phyloP scores from a whole-genome alignment of 2,329 filamentous ascomycete species.

The Gliomastix tumulicola region DNA sequence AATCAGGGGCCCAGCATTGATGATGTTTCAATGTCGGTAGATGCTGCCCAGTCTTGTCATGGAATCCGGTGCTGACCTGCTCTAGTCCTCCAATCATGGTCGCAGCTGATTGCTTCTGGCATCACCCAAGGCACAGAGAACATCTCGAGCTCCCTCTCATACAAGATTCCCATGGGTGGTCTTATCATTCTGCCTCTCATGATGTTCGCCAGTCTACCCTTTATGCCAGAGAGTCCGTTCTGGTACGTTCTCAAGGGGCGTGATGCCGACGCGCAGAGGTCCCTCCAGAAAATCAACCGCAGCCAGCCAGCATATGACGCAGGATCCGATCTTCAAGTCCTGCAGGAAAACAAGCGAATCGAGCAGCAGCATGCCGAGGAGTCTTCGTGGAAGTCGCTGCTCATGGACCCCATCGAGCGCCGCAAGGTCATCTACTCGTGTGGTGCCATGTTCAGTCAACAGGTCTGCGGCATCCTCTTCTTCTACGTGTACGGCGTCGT shows the following conservation, averaged over 20 bases:
- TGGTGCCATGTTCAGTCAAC: slow-evolving; percentile 30
- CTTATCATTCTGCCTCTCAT: slow-evolving; percentile 13
- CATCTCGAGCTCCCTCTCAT: slow-evolving; percentile 10
- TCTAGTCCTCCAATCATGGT: slow-evolving; percentile 17
- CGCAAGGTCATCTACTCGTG: slow-evolving; percentile 30
- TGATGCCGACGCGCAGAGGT: slow-evolving; percentile 14
- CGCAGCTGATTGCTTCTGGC: slow-evolving; percentile 16
- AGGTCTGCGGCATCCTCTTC: slow-evolving; percentile 34
- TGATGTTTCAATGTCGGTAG: slow-evolving; percentile 23
- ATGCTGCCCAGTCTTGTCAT: too few species aligned
- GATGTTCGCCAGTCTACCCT: slow-evolving; percentile 10
- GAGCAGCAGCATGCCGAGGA: slow-evolving; percentile 14
- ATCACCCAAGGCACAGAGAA: slow-evolving; percentile 15
- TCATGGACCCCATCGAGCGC: slow-evolving; percentile 31
- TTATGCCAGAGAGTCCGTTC: slow-evolving; percentile 13
- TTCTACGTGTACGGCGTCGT: slow-evolving; percentile 30
- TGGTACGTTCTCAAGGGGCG: slow-evolving; percentile 20
- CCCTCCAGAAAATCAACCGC: slow-evolving; percentile 22
- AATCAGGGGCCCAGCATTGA: slow-evolving; percentile 17
- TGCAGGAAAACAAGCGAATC: slow-evolving; percentile 10
- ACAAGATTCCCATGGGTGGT: slow-evolving; percentile 13
- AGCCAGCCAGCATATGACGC: slow-evolving; percentile 17
- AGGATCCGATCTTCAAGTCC: slow-evolving; percentile 3
- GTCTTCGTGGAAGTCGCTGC: slow-evolving; percentile 25
- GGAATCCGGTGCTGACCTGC: too few species aligned